phyloP scores from a whole-genome alignment of 2,329 filamentous ascomycete genomes.

The Alternaria incomplexa region DNA sequence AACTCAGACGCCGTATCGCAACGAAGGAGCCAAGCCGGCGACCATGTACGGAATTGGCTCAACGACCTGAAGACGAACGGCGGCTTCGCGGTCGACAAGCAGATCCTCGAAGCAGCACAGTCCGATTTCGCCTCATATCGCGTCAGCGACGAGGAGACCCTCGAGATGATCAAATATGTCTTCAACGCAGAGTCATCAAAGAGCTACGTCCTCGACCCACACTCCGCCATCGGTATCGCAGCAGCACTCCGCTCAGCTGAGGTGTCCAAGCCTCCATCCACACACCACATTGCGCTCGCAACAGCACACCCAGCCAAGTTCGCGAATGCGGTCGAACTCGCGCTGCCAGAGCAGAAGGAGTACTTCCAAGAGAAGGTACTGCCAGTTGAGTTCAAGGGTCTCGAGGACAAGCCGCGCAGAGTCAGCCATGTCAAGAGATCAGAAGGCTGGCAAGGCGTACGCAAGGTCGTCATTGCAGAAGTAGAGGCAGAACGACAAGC shows the following conservation, averaged over 20 bases:
- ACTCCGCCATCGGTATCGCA: constrained; percentile 85
- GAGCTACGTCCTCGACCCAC: constrained; percentile 86
- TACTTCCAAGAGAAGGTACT: constrained; percentile 82
- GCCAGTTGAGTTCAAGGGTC: constrained; percentile 79
- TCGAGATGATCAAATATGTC: constrained; percentile 54
- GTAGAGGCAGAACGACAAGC: constrained; percentile 60
- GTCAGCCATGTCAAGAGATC: constrained; percentile 70
- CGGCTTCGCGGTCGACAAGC: constrained; percentile 79
- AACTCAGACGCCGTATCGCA: constrained; percentile 51
- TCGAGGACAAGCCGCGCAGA: constrained; percentile 77
- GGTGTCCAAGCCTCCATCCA: constrained; percentile 55
- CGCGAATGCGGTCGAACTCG: constrained; percentile 79
- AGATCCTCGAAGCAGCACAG: constrained; percentile 74
- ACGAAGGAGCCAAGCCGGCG: constrained; percentile 63
- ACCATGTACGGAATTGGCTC: constrained; percentile 80
- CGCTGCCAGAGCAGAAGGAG: constrained; percentile 71
- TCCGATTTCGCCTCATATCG: constrained; percentile 81
- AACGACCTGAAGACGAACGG: constrained; percentile 79
- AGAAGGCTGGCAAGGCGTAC: constrained; percentile 73
- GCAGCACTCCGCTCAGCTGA: constrained; percentile 73
- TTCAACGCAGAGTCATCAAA: constrained; percentile 57
- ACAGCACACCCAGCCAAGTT: constrained; percentile 98
- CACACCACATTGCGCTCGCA: constrained; percentile 80
- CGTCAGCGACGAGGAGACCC: constrained; percentile 61
- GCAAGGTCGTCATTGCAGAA: constrained; percentile 75